Evolutionary conservation across 176 grass and related monocot genomes (phyloP), one percentile per base, ranked within the genome.

Genomic region (Carex littledalei): DNA sequence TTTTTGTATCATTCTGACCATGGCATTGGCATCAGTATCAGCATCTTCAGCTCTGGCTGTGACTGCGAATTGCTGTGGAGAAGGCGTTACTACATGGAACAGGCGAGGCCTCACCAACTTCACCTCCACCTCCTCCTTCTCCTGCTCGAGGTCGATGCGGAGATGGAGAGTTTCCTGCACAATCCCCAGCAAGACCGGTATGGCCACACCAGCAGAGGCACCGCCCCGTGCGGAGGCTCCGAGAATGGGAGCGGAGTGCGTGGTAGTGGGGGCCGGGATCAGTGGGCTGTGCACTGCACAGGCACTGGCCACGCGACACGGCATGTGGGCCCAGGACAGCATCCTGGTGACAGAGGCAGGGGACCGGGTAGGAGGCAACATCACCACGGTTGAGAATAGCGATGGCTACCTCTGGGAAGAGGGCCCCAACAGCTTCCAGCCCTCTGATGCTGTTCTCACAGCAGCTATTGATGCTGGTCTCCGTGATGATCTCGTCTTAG

Each of bases 391-490:
- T 50, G 89, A 87, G 69, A 68, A 87, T 75, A 87, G 78, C 11
- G 91, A 92, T 20, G 93, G 93, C 1, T 98, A 92, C 77, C 93
- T 95, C 29, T 98, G 93, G 96, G 96, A 95, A 78, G 93, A 98
- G 71, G 96, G 96, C 0, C 96, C 91, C 71, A 98, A 98, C 81
- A 98, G 96, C 85, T 98, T 95, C 88, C 96, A 98, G 71, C 96
- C 96, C 29, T 95, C 91, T 63, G 93, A 95, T 50, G 88, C 93
- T 21, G 91, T 98, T 20, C 90, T 98, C 78, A 72, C 93, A 18
- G 93, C 93, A 85, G 91, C 96, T 32, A 88, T 98, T 11, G 91
- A 98, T 87, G 93, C 91, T 80, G 93, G 93, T 14, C 84, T 98
- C 15, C 93, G 89, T 68, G 91, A 99, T 20, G 93, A 99, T 35